Evolutionary conservation across 1,284 basidiomycete species (phyloP), one percentile per base, ranked within the genome.

Genomic region (Ceratobasidium sp.): DNA sequence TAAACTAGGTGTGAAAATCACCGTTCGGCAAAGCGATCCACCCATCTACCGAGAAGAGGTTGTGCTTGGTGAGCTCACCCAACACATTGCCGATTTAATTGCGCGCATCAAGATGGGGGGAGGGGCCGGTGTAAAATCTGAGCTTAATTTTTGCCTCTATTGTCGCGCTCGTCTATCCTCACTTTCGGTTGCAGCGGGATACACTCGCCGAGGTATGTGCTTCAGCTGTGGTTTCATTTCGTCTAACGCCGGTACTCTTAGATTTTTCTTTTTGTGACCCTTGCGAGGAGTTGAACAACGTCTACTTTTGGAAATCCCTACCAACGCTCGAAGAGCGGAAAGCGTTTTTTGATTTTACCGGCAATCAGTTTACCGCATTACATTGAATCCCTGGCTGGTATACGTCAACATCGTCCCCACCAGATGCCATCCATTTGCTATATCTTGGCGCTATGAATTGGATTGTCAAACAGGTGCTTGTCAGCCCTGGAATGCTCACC

Each of bases 371-470:
- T 36, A 60, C 59, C 3, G 3, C 59, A 44, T 22, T 60, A 4
- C 59, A 60, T 22, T 41, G 31, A 5, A 17, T 60, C n/a, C 59
- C 59, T 60, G 59, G 59, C 2, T 60, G 59, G 59, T n/a, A 60
- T 22, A 60, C 31, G 3, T 33, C 59, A 36, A 60, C 59, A 5
- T 44, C 4, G 2, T 60, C 31, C 11, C 59, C 59, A 6, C 59
- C 31, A 3, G 59, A 60, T 60, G n/a, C 59, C 3, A 60, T 60
- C 33, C 59, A 60, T n/a, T 60, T 60, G 31, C 59, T 60, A 15
- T 60, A 60, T 60, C 59, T 41, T 5, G 59, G 59, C n/a, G 59
- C 33, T 24, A 60, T 60, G 59, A 60, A 60, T 44, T 60, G 59
- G 59, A 60, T 60, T 41, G 11, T 60, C 19, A 60, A 60, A 24